These are phyloP conservation scores for Podaxis rugospora DNA, from an alignment of 768 basidiomycete genomes.

Conservation along the genomic window DNA sequence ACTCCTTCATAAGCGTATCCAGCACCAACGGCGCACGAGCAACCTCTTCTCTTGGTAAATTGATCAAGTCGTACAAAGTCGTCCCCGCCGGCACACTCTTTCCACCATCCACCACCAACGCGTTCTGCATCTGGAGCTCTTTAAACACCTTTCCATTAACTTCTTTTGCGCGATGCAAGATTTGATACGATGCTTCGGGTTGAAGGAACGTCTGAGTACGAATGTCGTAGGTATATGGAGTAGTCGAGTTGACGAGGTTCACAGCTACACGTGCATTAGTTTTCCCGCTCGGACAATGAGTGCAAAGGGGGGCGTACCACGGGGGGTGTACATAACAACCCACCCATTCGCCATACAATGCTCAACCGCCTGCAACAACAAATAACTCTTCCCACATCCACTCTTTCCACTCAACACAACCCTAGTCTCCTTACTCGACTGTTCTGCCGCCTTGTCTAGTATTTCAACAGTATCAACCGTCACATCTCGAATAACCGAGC, in stretches of 20 bases:
- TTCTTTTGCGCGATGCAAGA: conserved; percentile 54
- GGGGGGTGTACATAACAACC: conserved; percentile 84
- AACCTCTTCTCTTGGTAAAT: conserved; percentile 45
- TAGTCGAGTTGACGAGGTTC: conserved; percentile 69
- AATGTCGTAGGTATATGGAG: conserved; percentile 68
- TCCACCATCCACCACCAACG: conserved; percentile 46
- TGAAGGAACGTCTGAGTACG: conserved; percentile 77
- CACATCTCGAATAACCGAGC: conserved; percentile 64
- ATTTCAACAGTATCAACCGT: conserved; percentile 53
- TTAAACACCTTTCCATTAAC: conserved; percentile 50
- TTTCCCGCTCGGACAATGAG: neutral
- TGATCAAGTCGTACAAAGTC: conserved; percentile 48
- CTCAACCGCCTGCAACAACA: conserved; percentile 73
- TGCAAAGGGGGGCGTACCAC: conserved; percentile 41
- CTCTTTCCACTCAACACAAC: conserved; percentile 70
- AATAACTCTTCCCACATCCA: conserved; percentile 79
- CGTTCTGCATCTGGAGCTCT: conserved; percentile 34
- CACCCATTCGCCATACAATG: conserved; percentile 62
- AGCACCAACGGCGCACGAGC: conserved; percentile 51
- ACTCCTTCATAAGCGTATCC: conserved; percentile 50
- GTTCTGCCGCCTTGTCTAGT: conserved; percentile 46
- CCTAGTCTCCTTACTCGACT: conserved; percentile 48
- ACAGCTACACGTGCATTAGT: conserved; percentile 20
- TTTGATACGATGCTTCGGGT: conserved; percentile 56
- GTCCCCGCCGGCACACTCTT: conserved; percentile 47